phyloP scores from a whole-genome alignment of 2,329 filamentous ascomycete species.

The Diaporthe batatas region DNA sequence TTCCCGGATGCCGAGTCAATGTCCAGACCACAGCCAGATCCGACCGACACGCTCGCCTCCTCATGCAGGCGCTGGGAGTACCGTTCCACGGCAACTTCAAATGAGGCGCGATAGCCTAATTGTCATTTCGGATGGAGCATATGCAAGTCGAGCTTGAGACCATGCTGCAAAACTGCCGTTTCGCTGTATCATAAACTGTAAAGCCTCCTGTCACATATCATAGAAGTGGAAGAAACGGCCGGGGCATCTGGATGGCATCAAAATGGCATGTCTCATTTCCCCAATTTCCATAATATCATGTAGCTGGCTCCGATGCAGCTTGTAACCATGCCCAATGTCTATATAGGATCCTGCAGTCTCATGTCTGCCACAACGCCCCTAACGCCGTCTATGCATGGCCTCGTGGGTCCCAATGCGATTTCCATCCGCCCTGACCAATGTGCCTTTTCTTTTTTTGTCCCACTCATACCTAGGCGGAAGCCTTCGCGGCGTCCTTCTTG shows the following conservation, averaged over 20 bases:
- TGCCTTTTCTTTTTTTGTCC: background rate
- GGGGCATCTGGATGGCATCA: constrained; percentile 19
- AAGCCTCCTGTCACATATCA: constrained; percentile 41
- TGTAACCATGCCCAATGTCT: background rate
- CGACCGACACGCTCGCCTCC: constrained; percentile 84
- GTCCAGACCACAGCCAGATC: constrained; percentile 88
- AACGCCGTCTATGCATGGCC: constrained; percentile 55
- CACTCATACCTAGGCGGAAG: constrained; percentile 32
- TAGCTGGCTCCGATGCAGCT: background rate
- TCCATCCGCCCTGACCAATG: constrained; percentile 24
- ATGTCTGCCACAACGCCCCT: constrained; percentile 43
- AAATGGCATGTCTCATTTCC: constrained; percentile 35
- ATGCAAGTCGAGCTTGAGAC: background rate
- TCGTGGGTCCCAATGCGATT: constrained; percentile 37
- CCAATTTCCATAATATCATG: constrained; percentile 18
- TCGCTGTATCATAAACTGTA: constrained; percentile 43
- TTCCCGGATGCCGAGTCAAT: constrained; percentile 86
- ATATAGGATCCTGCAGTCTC: constrained; percentile 9
- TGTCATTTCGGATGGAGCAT: background rate
- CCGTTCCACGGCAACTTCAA: constrained; percentile 81
- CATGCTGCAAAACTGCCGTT: background rate
- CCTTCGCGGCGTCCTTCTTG: constrained; percentile 48
- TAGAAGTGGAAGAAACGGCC: constrained; percentile 13
- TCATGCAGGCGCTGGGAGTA: constrained; percentile 79
- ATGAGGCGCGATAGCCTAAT: constrained; percentile 51